These are phyloP conservation scores for Pulveroboletus sp. DNA, from an alignment of 768 basidiomycete genomes.

Conservation along the genomic window DNA sequence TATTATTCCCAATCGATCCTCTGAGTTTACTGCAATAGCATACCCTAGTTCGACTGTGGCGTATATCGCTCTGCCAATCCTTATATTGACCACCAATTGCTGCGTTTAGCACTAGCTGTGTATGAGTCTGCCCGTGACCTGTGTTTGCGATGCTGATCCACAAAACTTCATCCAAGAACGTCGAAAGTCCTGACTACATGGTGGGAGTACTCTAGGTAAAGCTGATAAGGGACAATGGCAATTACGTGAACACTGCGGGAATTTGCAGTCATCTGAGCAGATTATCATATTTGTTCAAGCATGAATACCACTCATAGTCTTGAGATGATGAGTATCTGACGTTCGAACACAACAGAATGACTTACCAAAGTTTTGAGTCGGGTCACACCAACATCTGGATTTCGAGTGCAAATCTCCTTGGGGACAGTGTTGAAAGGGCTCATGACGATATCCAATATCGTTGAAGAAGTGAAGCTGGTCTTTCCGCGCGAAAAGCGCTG, in stretches of 20 bases:
- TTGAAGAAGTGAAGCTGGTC: conserved; percentile 78
- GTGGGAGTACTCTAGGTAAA: not conserved
- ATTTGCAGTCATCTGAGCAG: conserved; percentile 39
- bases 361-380: conserved; percentile 65
- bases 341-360: not conserved
- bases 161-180: not conserved
- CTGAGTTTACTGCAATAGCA: conserved; percentile 28
- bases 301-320: conserved; percentile 89
- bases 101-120: not conserved
- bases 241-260: conserved; percentile 1
- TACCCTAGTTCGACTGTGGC: conserved; percentile 1
- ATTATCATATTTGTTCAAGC: conserved; percentile 69
- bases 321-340: conserved; percentile 4
- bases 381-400: conserved; percentile 70
- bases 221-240: not conserved
- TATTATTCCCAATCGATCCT: conserved; percentile 92
- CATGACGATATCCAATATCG: conserved; percentile 83
- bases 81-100: not conserved
- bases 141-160: conserved; percentile 1
- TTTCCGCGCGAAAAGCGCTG: conserved; percentile 65
- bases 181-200: not conserved
- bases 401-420: conserved; percentile 48
- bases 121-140: conserved; percentile 1
- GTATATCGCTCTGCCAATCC: not conserved
- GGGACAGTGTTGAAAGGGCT: conserved; percentile 76